phyloP scores from a whole-genome alignment of 2,329 filamentous ascomycete species.

The Helotiales sp. region DNA sequence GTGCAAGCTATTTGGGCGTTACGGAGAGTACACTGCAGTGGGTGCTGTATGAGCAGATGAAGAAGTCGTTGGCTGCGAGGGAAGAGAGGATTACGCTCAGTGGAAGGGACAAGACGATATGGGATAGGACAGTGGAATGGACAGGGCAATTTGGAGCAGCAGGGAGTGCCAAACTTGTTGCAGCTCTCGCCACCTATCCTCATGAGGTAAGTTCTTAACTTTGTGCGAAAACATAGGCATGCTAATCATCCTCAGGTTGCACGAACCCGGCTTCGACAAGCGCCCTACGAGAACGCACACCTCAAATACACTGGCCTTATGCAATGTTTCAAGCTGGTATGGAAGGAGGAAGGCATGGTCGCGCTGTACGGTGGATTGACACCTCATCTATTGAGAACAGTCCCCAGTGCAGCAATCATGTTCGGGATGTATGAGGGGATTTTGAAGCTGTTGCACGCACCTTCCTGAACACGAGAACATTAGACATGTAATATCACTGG shows the following conservation, averaged over 20 bases:
- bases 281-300: slow-evolving; percentile 68
- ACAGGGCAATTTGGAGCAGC: slow-evolving; percentile 78
- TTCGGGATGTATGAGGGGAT: slow-evolving; percentile 73
- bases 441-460: slow-evolving; percentile 35
- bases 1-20: slow-evolving; percentile 87
- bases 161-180: slow-evolving; percentile 81
- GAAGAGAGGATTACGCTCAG: slow-evolving; percentile 57
- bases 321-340: slow-evolving; percentile 86
- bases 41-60: slow-evolving; percentile 93
- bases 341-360: slow-evolving; percentile 83
- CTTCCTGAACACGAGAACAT: slow-evolving; percentile 20
- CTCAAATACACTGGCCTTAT: slow-evolving; percentile 86
- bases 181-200: slow-evolving; percentile 83
- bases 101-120: slow-evolving; percentile 64
- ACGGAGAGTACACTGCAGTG: slow-evolving; percentile 90
- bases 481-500: slow-evolving; percentile 18
- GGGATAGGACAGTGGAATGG: slow-evolving; percentile 77
- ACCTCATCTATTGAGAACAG: slow-evolving; percentile 85
- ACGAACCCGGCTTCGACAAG: slow-evolving; percentile 81
- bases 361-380: slow-evolving; percentile 89
- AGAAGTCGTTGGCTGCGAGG: slow-evolving; percentile 66
- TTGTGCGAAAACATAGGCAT: background rate
- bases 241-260: slow-evolving; percentile 56
- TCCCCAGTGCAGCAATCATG: slow-evolving; percentile 93
- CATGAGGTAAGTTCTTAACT: slow-evolving; percentile 66